Percentiles rank a stretch among this genome's conserved stretches.
These are phyloP conservation scores for Coemansia guatemalensis DNA, from an alignment of 192 early-diverging fungal genomes.

Conservation along the genomic window DNA sequence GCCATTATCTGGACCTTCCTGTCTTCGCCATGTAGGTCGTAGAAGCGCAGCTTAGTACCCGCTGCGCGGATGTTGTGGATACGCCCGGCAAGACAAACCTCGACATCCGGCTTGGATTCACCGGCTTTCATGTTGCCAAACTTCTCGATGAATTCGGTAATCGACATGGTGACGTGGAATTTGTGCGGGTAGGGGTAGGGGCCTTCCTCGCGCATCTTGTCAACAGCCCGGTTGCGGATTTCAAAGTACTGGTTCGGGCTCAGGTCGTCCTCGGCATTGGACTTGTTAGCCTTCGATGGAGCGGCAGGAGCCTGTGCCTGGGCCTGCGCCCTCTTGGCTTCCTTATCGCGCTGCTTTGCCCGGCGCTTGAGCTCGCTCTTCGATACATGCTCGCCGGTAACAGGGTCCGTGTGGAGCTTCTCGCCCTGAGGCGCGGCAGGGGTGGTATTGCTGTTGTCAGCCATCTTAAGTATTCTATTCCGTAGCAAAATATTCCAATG, in stretches of 20 bases:
- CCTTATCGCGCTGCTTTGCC: slow-evolving; percentile 87
- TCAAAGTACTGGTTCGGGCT: slow-evolving; percentile 98
- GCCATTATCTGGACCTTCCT: slow-evolving; percentile 96
- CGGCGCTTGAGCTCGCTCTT: slow-evolving; percentile 96
- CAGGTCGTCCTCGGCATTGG: slow-evolving; percentile 71
- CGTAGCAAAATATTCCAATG: neutral
- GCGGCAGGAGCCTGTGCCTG: slow-evolving; percentile 60
- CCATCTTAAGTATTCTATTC: slow-evolving; percentile 13
- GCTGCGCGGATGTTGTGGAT: slow-evolving; percentile 95
- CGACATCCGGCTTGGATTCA: slow-evolving; percentile 62
- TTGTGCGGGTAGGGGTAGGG: slow-evolving; percentile 99
- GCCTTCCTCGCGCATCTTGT: slow-evolving; percentile 76
- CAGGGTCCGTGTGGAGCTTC: slow-evolving; percentile 73
- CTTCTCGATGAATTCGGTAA: slow-evolving; percentile 87
- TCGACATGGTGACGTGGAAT: slow-evolving; percentile 85
- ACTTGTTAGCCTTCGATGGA: slow-evolving; percentile 42
- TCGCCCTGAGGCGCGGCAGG: slow-evolving; percentile 27
- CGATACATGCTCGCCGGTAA: slow-evolving; percentile 92
- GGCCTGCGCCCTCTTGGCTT: slow-evolving; percentile 85
- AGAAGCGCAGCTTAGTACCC: slow-evolving; percentile 91
- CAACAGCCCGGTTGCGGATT: slow-evolving; percentile 83
- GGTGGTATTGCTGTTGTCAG: slow-evolving; percentile 23
- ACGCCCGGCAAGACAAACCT: slow-evolving; percentile 84
- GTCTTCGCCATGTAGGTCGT: slow-evolving; percentile 92
- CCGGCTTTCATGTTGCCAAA: slow-evolving; percentile 68